Percentiles rank a stretch among this genome's conserved stretches.
phyloP scores from a whole-genome alignment of 495 filamentous ascomycete genomes.

The Penicillium silybi region DNA sequence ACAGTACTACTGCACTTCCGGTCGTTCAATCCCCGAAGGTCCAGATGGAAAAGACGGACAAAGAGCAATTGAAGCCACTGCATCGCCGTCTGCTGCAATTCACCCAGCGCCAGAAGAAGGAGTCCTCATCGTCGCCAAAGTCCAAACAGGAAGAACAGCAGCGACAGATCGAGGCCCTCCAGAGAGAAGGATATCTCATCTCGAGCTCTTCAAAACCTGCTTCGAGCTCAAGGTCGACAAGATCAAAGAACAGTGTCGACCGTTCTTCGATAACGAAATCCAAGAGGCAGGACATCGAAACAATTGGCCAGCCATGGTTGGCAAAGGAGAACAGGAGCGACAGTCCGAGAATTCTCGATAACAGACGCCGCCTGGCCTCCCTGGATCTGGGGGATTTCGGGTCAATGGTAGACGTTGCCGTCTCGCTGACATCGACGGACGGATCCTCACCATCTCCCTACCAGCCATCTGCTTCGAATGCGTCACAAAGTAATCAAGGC shows the following conservation, averaged over 20 bases:
- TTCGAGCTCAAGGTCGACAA: background rate
- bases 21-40: slow-evolving; percentile 9
- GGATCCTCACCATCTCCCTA: slow-evolving; percentile 30
- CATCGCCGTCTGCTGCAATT: slow-evolving; percentile 40
- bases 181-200: slow-evolving; percentile 35
- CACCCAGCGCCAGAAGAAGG: slow-evolving; percentile 37
- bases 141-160: slow-evolving; percentile 28
- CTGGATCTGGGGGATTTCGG: slow-evolving; percentile 34
- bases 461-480: slow-evolving; percentile 14
- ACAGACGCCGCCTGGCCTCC: slow-evolving; percentile 26
- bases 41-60: slow-evolving; percentile 3
- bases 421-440: slow-evolving; percentile 26
- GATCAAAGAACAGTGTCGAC: slow-evolving; percentile 1
- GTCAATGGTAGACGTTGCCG: slow-evolving; percentile 35
- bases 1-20: slow-evolving; percentile 23
- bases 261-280: slow-evolving; percentile 24
- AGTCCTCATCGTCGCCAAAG: slow-evolving; percentile 12
- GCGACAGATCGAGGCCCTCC: slow-evolving; percentile 33
- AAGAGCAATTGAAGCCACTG: slow-evolving; percentile 28
- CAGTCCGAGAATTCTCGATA: slow-evolving; percentile 6
- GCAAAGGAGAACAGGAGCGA: slow-evolving; percentile 27
- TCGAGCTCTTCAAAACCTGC: slow-evolving; percentile 4
- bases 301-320: slow-evolving; percentile 41
- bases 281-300: slow-evolving; percentile 35
- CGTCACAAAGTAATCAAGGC: background rate